Evolutionary conservation across 345 rosid genomes (phyloP).

Genomic region (Rhodamnia argentea): DNA sequence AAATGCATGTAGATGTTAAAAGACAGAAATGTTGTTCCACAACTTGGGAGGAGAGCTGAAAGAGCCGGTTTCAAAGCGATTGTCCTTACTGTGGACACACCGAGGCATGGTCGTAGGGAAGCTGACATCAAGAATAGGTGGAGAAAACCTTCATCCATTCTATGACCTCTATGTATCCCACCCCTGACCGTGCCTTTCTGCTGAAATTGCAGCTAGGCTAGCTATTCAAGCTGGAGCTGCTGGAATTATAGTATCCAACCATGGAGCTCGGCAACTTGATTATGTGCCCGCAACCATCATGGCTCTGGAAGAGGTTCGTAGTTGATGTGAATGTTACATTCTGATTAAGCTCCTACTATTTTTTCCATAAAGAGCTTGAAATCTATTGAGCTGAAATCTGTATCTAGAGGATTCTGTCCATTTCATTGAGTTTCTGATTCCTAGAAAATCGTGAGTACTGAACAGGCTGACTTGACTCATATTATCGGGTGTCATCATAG

Average conservation of each 20-base stretch:
- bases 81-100: conserved; percentile 86
- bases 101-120: conserved; percentile 89
- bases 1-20: conserved; percentile 41
- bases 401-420: not conserved
- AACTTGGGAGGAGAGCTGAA: conserved; percentile 86
- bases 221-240: conserved; percentile 72
- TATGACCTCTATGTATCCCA: not conserved
- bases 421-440: not conserved
- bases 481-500: not conserved
- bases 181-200: not conserved
- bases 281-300: conserved; percentile 73
- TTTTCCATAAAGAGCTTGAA: not conserved
- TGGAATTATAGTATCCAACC: conserved; percentile 90
- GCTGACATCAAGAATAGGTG: conserved; percentile 95
- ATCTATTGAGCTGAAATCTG: not conserved
- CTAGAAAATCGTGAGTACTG: not conserved
- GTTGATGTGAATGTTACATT: not conserved
- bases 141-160: not conserved
- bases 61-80: conserved; percentile 91
- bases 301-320: conserved; percentile 83
- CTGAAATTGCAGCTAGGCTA: conserved; percentile 46
- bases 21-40: conserved; percentile 76
- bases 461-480: not conserved
- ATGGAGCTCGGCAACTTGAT: conserved; percentile 95
- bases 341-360: not conserved